Conservation (phyloP, 2,329 filamentous ascomycete genomes). For the Huntiella savannae region DNA sequence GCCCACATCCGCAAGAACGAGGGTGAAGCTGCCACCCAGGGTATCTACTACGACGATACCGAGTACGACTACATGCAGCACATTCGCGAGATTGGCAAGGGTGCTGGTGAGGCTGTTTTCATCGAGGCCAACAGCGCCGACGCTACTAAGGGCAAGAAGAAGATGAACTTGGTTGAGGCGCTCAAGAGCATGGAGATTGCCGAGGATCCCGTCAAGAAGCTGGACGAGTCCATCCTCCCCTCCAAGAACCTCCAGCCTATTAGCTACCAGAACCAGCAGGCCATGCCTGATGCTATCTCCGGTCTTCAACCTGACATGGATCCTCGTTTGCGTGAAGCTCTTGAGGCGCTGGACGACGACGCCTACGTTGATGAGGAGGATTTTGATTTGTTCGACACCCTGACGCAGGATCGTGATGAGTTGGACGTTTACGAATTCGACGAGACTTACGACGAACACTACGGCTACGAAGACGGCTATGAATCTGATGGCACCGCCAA, state of each 20-base stretch:
- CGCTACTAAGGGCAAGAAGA: constrained; percentile 49
- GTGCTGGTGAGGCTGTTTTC: constrained; percentile 55
- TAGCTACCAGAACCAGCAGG: constrained; percentile 83
- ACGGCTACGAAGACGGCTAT: constrained; percentile 66
- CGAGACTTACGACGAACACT: constrained; percentile 32
- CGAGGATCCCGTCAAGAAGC: constrained; percentile 34
- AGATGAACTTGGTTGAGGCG: constrained; percentile 65
- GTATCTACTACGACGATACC: constrained; percentile 86
- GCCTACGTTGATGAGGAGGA: constrained; percentile 74
- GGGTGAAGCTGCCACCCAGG: constrained; percentile 85
- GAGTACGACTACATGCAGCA: constrained; percentile 99
- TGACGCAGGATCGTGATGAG: constrained; percentile 53
- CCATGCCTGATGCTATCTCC: constrained; percentile 74
- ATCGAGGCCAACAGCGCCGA: constrained; percentile 49
- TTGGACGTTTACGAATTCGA: constrained; percentile 68
- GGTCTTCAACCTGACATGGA: constrained; percentile 99
- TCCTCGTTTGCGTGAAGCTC: constrained; percentile 67
- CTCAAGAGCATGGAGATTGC: constrained; percentile 42
- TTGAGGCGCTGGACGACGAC: constrained; percentile 89
- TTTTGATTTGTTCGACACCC: constrained; percentile 64
- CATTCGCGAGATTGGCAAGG: constrained; percentile 69
- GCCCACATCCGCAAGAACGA: constrained; percentile 64
- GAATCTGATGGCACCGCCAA: constrained; percentile 86
- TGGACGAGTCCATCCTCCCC: constrained; percentile 58
- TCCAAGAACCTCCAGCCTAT: constrained; percentile 59